phyloP scores from a whole-genome alignment of 257 asterid species.

The Solanum appendiculatum region DNA sequence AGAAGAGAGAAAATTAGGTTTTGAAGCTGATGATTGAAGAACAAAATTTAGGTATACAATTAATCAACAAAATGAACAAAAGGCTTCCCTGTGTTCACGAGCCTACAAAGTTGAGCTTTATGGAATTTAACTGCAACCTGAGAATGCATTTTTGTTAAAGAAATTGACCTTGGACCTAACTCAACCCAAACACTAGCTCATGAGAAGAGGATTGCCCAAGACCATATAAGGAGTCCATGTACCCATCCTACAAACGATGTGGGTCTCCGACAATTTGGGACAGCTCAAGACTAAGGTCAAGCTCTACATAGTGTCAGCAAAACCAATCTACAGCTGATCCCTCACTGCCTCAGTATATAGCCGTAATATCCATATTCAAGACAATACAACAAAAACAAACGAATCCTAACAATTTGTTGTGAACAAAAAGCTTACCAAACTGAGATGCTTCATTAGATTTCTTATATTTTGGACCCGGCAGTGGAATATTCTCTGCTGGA shows the following conservation, averaged over 20 bases:
- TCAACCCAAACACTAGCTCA: neutral
- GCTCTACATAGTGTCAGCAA: constrained; percentile 2
- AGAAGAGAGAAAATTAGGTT: neutral
- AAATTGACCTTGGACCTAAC: neutral
- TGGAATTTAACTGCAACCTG: neutral
- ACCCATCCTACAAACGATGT: neutral
- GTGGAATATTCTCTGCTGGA: neutral
- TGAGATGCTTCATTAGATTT: neutral
- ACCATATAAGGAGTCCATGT: neutral
- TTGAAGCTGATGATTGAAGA: neutral
- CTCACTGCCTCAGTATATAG: neutral
- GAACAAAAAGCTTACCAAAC: neutral
- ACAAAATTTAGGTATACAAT: neutral
- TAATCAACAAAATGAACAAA: neutral
- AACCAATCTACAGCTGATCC: neutral
- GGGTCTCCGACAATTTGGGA: neutral
- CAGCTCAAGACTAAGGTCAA: neutral
- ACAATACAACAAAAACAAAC: neutral
- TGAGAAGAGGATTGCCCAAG: neutral
- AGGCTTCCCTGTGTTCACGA: neutral
- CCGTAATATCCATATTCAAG: neutral
- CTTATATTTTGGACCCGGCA: neutral
- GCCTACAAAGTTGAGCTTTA: neutral
- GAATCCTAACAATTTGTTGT: neutral
- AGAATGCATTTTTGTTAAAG: neutral